These are phyloP conservation scores for Lyophyllum semitale DNA, from an alignment of 768 basidiomycete species.

Conservation along the genomic window DNA sequence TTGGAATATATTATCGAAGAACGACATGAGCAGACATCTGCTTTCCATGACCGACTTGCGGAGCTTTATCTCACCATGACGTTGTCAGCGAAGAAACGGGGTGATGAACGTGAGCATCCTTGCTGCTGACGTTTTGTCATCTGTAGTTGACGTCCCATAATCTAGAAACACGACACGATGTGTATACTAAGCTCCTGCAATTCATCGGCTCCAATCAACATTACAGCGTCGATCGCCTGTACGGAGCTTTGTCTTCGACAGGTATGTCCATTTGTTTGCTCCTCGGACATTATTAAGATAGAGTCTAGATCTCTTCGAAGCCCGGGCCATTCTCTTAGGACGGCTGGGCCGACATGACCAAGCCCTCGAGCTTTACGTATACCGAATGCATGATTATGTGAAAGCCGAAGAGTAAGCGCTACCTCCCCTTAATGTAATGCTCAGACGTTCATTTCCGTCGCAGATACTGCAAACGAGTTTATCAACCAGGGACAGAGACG, in stretches of 20 bases:
- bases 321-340: slow-evolving; percentile 89
- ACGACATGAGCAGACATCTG: slow-evolving; percentile 61
- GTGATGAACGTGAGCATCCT: slow-evolving; percentile 53
- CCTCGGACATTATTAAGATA: neutral
- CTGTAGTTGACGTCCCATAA: neutral
- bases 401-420: slow-evolving; percentile 85
- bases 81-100: slow-evolving; percentile 53
- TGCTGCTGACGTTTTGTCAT: neutral
- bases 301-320: slow-evolving; percentile 78
- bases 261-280: slow-evolving; percentile 43
- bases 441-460: neutral
- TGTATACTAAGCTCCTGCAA: slow-evolving; percentile 70
- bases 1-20: slow-evolving; percentile 84
- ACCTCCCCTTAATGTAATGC: neutral
- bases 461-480: slow-evolving; percentile 90
- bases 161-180: slow-evolving; percentile 48
- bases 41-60: slow-evolving; percentile 87
- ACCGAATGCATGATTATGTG: slow-evolving; percentile 76
- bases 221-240: slow-evolving; percentile 79
- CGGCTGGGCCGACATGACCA: slow-evolving; percentile 89
- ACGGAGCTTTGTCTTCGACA: slow-evolving; percentile 79
- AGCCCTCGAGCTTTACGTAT: slow-evolving; percentile 93
- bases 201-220: slow-evolving; percentile 74
- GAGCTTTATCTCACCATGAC: slow-evolving; percentile 83
- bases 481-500: slow-evolving; percentile 57